Conservation (phyloP, 306 rosid species). For the Lathyrus aphaca region DNA sequence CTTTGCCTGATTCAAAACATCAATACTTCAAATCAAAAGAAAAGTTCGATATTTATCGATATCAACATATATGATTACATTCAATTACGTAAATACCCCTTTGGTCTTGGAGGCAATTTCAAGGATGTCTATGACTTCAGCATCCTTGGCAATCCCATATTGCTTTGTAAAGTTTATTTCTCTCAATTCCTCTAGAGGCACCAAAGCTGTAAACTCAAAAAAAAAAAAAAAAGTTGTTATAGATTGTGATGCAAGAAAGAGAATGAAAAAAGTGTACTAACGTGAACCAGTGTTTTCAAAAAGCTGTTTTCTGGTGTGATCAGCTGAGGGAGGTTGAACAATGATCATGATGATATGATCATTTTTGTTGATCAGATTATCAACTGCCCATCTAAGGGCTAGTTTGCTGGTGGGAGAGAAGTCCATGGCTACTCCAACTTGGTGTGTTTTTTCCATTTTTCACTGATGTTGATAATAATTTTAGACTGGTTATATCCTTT, state of each 20-base stretch:
- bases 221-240: background rate
- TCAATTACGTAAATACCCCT: slow-evolving; percentile 46
- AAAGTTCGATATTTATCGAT: no score
- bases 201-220: slow-evolving; percentile 56
- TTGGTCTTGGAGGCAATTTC: slow-evolving; percentile 56
- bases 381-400: slow-evolving; percentile 72
- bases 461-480: slow-evolving; percentile 10
- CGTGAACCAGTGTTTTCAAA: slow-evolving; percentile 69
- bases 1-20: slow-evolving; percentile 50
- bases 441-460: slow-evolving; percentile 50
- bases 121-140: slow-evolving; percentile 62
- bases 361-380: slow-evolving; percentile 55
- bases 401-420: slow-evolving; percentile 70
- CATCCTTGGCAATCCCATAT: slow-evolving; percentile 71
- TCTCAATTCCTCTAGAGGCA: slow-evolving; percentile 74
- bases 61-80: no score
- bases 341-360: slow-evolving; percentile 66
- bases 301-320: slow-evolving; percentile 66
- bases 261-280: slow-evolving; percentile 14
- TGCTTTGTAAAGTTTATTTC: slow-evolving; percentile 68
- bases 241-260: background rate
- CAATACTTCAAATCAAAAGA: background rate
- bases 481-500: background rate
- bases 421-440: slow-evolving; percentile 74
- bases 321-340: slow-evolving; percentile 62